phyloP scores from a whole-genome alignment of 176 grass and related monocot genomes.

The Avena sativa region DNA sequence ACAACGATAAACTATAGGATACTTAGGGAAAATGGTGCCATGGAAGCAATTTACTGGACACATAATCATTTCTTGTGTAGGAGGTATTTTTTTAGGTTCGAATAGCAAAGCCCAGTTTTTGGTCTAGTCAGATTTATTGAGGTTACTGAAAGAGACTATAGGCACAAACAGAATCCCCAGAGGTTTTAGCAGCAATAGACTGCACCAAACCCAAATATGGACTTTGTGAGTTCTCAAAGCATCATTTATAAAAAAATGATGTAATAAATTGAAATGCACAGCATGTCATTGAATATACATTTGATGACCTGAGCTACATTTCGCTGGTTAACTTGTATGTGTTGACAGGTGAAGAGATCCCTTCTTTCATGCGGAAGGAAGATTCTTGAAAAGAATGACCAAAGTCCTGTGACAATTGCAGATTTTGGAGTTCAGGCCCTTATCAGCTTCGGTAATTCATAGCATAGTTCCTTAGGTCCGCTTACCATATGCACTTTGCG shows the following conservation, averaged over 20 bases:
- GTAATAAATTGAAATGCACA: conserved; percentile 21
- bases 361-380: conserved; percentile 63
- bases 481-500: conserved; percentile 22
- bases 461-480: conserved; percentile 24
- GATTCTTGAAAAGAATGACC: conserved; percentile 88
- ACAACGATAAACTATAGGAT: background rate
- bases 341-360: conserved; percentile 79
- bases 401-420: conserved; percentile 77
- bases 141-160: conserved; percentile 20
- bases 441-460: conserved; percentile 77
- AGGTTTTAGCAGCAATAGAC: background rate
- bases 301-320: background rate
- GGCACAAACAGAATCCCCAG: background rate
- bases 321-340: conserved; percentile 22
- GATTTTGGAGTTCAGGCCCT: conserved; percentile 97
- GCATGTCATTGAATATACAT: conserved; percentile 11
- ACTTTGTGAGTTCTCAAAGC: background rate
- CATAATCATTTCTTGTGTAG: background rate
- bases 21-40: background rate
- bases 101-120: background rate
- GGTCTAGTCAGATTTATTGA: conserved; percentile 15
- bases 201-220: background rate
- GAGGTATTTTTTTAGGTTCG: conserved; percentile 13
- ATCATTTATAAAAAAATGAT: background rate
- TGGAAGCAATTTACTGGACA: background rate